Conservation (phyloP, 306 rosid genomes). For the Dryas drummondii region DNA sequence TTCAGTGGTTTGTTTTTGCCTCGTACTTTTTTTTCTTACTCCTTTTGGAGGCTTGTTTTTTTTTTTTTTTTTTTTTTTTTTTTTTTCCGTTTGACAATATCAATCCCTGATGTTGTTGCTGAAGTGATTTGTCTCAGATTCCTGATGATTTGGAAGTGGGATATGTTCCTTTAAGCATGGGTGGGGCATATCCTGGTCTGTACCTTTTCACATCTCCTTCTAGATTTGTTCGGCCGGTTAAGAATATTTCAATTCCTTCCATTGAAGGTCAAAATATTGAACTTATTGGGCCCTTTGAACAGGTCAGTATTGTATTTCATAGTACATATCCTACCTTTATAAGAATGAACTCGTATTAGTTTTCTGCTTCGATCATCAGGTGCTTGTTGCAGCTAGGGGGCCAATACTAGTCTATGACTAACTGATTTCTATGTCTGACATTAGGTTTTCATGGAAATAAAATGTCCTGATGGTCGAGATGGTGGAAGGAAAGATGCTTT, state of each 20-base stretch:
- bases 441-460: constrained; percentile 92
- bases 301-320: constrained; percentile 44
- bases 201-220: constrained; percentile 74
- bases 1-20: constrained; percentile 51
- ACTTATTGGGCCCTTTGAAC: constrained; percentile 96
- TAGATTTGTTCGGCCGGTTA: constrained; percentile 88
- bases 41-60: background rate
- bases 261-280: constrained; percentile 59
- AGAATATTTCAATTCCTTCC: constrained; percentile 60
- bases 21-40: constrained; percentile 1
- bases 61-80: constrained; percentile 8
- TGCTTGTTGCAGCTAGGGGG: background rate
- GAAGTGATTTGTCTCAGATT: constrained; percentile 52
- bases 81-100: background rate
- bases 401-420: background rate
- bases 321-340: constrained; percentile 8
- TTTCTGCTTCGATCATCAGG: constrained; percentile 15
- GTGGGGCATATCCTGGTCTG: constrained; percentile 94
- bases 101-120: constrained; percentile 26
- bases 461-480: constrained; percentile 91
- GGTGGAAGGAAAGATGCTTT: constrained; percentile 80
- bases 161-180: constrained; percentile 81
- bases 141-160: constrained; percentile 92
- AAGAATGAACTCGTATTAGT: background rate
- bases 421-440: constrained; percentile 11